These are phyloP conservation scores for Myxozyma vanderwaltii DNA, from an alignment of 805 yeast genomes.

Conservation along the genomic window DNA sequence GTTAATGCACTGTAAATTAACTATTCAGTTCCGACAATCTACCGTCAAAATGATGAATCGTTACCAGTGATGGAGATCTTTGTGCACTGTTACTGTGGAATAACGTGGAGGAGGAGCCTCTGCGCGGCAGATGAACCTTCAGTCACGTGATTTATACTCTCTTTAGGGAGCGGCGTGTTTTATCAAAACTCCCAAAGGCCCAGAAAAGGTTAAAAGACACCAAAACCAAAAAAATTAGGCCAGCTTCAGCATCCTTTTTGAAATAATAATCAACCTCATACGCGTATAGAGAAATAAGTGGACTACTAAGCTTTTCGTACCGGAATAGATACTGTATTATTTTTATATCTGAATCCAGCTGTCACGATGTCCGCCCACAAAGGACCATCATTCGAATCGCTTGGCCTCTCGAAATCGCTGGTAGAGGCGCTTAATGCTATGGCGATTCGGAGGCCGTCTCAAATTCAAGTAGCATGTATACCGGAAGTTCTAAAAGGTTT, in stretches of 20 bases:
- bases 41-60: too few relatives aligned
- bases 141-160: not conserved
- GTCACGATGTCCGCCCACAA: not conserved
- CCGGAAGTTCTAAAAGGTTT: conserved; percentile 73
- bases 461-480: conserved; percentile 84
- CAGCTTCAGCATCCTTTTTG: too few relatives aligned
- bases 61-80: too few relatives aligned
- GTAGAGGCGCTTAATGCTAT: conserved; percentile 76
- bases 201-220: not conserved
- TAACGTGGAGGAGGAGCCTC: not conserved
- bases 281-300: too few relatives aligned
- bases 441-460: conserved; percentile 81
- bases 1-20: too few relatives aligned
- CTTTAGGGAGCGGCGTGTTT: too few relatives aligned
- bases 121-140: not conserved
- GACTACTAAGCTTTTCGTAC: too few relatives aligned
- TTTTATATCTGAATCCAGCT: too few relatives aligned
- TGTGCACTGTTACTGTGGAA: not conserved
- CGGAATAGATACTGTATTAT: too few relatives aligned
- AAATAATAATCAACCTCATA: too few relatives aligned
- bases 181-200: not conserved
- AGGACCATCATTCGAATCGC: conserved; percentile 48
- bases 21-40: too few relatives aligned
- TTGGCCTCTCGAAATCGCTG: conserved; percentile 88
- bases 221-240: not conserved